Conservation (phyloP, 225 moss, liverwort and hornwort genomes). For the Marchantia paleacea region DNA sequence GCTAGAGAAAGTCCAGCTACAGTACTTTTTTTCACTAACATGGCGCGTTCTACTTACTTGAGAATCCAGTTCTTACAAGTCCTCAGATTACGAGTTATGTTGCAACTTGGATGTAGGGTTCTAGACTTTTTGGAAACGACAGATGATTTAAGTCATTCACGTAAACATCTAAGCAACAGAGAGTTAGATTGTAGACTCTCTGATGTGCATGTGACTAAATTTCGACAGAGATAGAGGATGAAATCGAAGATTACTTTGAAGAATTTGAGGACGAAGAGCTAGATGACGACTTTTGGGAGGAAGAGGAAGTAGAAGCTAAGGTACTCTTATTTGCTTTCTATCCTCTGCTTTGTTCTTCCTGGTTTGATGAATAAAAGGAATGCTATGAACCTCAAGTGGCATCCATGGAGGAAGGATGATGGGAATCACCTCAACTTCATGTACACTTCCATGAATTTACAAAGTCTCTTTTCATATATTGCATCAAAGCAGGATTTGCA, state of each 20-base stretch:
- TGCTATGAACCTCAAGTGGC: neutral
- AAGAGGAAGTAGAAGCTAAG: slow-evolving; percentile 72
- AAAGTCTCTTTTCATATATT: no score
- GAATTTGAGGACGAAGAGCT: slow-evolving; percentile 58
- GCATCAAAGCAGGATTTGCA: no score
- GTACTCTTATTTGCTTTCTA: slow-evolving; percentile 19
- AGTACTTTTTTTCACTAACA: neutral
- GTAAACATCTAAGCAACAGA: no score
- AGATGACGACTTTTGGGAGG: slow-evolving; percentile 92
- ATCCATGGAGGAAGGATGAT: neutral
- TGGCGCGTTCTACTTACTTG: neutral
- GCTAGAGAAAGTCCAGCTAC: no score
- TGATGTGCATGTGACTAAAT: neutral
- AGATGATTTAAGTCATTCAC: no score
- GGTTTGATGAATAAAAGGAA: neutral
- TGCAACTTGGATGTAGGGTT: neutral
- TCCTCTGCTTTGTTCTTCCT: neutral
- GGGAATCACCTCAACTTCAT: neutral
- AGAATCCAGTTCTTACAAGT: neutral
- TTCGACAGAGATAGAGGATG: slow-evolving; percentile 51
- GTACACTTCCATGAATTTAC: neutral
- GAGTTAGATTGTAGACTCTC: neutral
- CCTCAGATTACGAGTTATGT: neutral
- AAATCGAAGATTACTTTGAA: slow-evolving; percentile 41
- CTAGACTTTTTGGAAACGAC: no score